Evolutionary conservation across 2,329 filamentous ascomycete genomes (phyloP).

Genomic region (Alternaria sp.): DNA sequence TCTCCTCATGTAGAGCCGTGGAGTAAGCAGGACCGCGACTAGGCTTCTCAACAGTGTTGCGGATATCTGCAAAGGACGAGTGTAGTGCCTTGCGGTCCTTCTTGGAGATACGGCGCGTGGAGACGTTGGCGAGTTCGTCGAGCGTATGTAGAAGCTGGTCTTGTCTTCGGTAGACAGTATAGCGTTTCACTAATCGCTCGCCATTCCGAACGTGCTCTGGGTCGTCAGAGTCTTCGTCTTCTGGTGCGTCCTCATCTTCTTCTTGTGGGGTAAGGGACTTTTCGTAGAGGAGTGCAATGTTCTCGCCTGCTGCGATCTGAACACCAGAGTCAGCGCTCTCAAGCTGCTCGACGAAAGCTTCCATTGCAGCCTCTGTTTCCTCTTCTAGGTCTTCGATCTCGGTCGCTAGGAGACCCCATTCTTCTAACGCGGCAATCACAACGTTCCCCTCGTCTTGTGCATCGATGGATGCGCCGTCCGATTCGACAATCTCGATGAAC

Average conservation of each 20-base stretch:
- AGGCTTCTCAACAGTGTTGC: conserved; percentile 72
- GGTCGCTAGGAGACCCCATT: conserved; percentile 83
- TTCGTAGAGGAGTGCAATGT: conserved; percentile 85
- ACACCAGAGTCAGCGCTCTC: conserved; percentile 76
- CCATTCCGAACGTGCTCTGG: conserved; percentile 41
- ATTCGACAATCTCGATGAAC: conserved; percentile 79
- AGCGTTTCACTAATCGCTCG: conserved; percentile 65
- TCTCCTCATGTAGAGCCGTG: conserved; percentile 69
- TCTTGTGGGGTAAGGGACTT: conserved; percentile 69
- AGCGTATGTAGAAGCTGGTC: conserved; percentile 68
- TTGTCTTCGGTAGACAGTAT: conserved; percentile 72
- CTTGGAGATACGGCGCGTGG: conserved; percentile 70
- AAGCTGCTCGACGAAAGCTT: conserved; percentile 86
- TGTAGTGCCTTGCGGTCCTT: conserved; percentile 74
- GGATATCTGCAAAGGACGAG: conserved; percentile 71
- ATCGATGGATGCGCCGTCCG: conserved; percentile 76
- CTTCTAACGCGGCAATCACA: conserved; percentile 77
- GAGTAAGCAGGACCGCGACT: conserved; percentile 72
- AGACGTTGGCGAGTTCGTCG: conserved; percentile 66
- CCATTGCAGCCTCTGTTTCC: conserved; percentile 75
- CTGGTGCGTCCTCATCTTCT: conserved; percentile 63
- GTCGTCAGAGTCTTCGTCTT: conserved; percentile 60
- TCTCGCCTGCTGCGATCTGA: conserved; percentile 79
- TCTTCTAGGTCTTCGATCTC: conserved; percentile 78
- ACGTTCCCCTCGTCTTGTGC: conserved; percentile 75